A percentile compares a stretch with the other conserved stretches of the same genome.
Evolutionary conservation across 225 moss, liverwort and hornwort genomes (phyloP).

Genomic region (Pseudoscleropodium purum): DNA sequence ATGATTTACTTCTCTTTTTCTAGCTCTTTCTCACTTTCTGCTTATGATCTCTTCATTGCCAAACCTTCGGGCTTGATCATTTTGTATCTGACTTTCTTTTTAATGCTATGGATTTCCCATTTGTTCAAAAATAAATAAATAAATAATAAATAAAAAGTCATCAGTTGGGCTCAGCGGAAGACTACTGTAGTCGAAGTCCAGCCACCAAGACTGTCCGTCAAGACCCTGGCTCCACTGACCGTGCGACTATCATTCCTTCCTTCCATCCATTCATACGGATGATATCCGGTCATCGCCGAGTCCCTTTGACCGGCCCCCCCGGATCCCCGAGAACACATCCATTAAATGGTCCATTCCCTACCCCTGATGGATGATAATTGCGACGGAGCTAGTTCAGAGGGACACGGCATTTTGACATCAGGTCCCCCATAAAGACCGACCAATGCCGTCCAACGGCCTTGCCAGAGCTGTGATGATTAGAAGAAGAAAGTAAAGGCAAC

Average conservation of each 20-base stretch:
- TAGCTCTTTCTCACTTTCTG: too few species aligned
- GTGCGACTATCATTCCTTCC: too few species aligned
- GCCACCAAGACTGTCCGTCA: not conserved
- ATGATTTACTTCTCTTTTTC: too few species aligned
- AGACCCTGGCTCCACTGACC: too few species aligned
- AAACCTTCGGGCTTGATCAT: too few species aligned
- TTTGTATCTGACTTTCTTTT: too few species aligned
- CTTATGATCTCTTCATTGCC: too few species aligned
- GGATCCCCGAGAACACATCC: not conserved
- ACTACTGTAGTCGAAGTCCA: not conserved
- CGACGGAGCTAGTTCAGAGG: not conserved
- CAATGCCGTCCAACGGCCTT: slow-evolving; percentile 8
- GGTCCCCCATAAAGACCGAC: not conserved
- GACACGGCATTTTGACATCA: slow-evolving; percentile 6
- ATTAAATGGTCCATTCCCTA: not conserved
- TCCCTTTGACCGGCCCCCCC: not conserved
- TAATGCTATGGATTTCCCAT: too few species aligned
- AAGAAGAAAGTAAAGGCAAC: slow-evolving; percentile 7
- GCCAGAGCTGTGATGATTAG: slow-evolving; percentile 28
- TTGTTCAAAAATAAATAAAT: too few species aligned
- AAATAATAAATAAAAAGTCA: too few species aligned
- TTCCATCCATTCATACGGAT: not conserved
- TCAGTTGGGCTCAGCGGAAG: too few species aligned
- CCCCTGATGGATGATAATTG: not conserved
- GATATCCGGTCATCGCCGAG: not conserved